A percentile compares a stretch with the other conserved stretches of the same genome.
These are phyloP conservation scores for Colletotrichum falcatum DNA, from an alignment of 2,329 filamentous ascomycete genomes.

Conservation along the genomic window DNA sequence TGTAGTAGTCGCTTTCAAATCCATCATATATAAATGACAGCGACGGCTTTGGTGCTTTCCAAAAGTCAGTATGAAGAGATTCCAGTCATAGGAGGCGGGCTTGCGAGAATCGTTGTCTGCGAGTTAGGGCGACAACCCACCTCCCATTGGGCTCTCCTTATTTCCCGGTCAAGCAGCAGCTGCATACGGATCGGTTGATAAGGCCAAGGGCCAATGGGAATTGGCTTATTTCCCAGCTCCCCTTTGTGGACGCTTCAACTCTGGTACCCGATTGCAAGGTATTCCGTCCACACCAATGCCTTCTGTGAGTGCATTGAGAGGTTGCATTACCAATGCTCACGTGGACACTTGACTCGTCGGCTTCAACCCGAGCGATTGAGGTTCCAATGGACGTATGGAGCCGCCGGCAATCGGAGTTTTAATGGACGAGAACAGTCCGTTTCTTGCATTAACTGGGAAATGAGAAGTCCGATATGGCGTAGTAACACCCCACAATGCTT, in stretches of 20 bases:
- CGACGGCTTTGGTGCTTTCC: too few relatives aligned
- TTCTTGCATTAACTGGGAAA: neutral
- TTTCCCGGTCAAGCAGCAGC: neutral
- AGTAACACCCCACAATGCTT: neutral
- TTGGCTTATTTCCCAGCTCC: neutral
- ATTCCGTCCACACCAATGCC: neutral
- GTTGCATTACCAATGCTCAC: neutral
- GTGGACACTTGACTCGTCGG: neutral
- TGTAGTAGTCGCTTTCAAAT: neutral
- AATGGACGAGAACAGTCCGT: neutral
- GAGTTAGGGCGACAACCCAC: neutral
- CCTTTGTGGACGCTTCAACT: neutral
- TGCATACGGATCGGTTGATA: neutral
- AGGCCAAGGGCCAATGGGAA: neutral
- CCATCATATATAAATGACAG: neutral
- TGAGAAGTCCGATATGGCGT: neutral
- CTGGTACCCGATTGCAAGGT: neutral
- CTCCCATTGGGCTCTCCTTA: neutral
- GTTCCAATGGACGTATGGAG: neutral
- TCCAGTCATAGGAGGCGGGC: too few relatives aligned
- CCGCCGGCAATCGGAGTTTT: neutral
- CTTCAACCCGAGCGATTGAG: too few relatives aligned
- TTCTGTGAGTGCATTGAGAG: neutral
- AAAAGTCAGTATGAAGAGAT: too few relatives aligned
- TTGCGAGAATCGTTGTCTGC: neutral